phyloP scores from a whole-genome alignment of 768 basidiomycete genomes.

The Trametes villosa region DNA sequence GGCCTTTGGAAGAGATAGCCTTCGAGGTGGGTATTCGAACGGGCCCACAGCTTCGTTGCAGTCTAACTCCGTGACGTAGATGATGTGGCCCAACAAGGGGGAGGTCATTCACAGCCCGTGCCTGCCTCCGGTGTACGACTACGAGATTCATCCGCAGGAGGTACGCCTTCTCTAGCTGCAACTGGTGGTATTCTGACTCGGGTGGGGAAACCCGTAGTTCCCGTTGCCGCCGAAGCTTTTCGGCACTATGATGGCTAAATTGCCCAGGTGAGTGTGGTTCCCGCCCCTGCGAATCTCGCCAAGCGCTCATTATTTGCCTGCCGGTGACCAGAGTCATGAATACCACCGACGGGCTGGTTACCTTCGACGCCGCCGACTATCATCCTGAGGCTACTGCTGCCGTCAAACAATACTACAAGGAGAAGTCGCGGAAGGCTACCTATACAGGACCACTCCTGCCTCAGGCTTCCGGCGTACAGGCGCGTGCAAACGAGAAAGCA shows the following conservation, averaged over 20 bases:
- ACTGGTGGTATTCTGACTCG: neutral
- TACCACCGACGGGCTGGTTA: neutral
- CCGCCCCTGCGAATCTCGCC: no score
- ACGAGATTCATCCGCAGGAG: constrained; percentile 1
- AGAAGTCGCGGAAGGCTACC: neutral
- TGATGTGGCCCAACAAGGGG: neutral
- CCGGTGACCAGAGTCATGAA: neutral
- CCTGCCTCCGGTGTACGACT: neutral
- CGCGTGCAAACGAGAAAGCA: no score
- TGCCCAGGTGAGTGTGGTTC: no score
- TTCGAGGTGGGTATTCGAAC: neutral
- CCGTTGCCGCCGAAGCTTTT: neutral
- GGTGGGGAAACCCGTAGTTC: neutral
- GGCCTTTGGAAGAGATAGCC: neutral
- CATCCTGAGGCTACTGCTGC: neutral
- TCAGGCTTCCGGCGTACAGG: no score
- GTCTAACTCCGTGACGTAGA: no score
- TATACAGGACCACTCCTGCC: no score
- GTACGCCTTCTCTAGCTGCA: neutral
- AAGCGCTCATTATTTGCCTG: neutral
- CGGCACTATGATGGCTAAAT: neutral
- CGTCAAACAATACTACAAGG: neutral
- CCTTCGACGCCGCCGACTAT: neutral
- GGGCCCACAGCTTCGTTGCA: no score
- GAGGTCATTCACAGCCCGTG: neutral